Percentiles rank a stretch among this genome's conserved stretches.
These are phyloP conservation scores for Cladophialophora immunda DNA, from an alignment of 2,329 filamentous ascomycete species.

Conservation along the genomic window DNA sequence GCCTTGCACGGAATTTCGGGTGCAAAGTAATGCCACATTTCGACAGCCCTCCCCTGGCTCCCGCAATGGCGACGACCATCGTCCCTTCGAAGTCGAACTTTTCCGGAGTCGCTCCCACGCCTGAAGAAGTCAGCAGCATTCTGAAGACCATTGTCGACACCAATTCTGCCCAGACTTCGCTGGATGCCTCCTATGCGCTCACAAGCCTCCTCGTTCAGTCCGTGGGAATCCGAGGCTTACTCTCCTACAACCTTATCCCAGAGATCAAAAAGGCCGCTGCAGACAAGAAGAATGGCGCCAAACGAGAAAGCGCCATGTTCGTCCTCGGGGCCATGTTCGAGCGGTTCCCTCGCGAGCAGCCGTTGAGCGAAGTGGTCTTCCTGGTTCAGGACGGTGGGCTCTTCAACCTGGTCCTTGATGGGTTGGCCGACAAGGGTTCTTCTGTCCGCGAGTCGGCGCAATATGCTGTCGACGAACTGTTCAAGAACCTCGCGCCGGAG, in stretches of 20 bases:
- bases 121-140: conserved; percentile 71
- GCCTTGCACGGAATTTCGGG: conserved; percentile 6
- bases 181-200: conserved; percentile 73
- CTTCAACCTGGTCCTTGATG: conserved; percentile 78
- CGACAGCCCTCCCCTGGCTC: conserved; percentile 35
- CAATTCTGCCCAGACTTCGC: conserved; percentile 72
- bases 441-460: conserved; percentile 91
- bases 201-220: conserved; percentile 71
- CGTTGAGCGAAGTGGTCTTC: conserved; percentile 80
- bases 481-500: conserved; percentile 80
- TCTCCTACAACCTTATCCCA: conserved; percentile 68
- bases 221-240: conserved; percentile 69
- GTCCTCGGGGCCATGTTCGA: conserved; percentile 93
- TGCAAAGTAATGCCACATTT: conserved; percentile 34
- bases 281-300: conserved; percentile 91
- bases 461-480: conserved; percentile 91
- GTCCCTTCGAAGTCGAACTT: conserved; percentile 57
- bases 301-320: conserved; percentile 92
- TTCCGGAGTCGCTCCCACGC: conserved; percentile 62
- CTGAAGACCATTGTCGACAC: conserved; percentile 74
- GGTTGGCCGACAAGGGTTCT: conserved; percentile 85
- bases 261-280: conserved; percentile 78
- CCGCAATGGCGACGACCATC: conserved; percentile 49
- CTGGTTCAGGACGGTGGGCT: conserved; percentile 81
- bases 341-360: conserved; percentile 80